Evolutionary conservation across 2,329 filamentous ascomycete genomes (phyloP), one percentile per base, ranked within the genome.

Genomic region (Fusarium sp.): DNA sequence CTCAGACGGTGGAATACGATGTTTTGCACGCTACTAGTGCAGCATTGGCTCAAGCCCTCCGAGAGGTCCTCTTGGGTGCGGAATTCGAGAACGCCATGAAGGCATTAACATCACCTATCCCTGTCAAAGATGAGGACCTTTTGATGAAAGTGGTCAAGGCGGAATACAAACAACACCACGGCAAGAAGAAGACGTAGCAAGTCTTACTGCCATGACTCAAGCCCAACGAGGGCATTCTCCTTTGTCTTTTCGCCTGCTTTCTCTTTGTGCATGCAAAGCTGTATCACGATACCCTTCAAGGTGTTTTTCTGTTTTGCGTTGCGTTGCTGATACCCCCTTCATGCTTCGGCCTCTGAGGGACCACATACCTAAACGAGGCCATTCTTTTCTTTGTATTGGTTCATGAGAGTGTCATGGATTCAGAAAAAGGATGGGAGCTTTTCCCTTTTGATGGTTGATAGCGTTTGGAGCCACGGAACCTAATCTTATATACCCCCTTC

Each of bases 21-120:
- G 88, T 98, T 39, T 85, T 99, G 56, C 96, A 99, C 81, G 95
- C 96, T 16, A 93, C 94, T 10, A 93, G 93, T 69, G 93, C 95
- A 7, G 95, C 96, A 4, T 87, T 99, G 33, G 95, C 98, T 52
- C 94, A 97, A 80, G 95, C 94, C 23, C 93, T 96, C 73, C 88
- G 94, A 41, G 94, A 97, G 70, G 94, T 97, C 57, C 86, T 99
- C 37, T 85, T 98, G 10, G 94, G 97, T 77, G 94, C 93, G 23
- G 96, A 99, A 80, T 99, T 98, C 81, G 96, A 99, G 81, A 97
- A 97, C 78, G 93, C 93, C 51, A 99, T 99, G 96, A 98, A 98
- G 84, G 93, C 95, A 12, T 86, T 99, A 70, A 98, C 96, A 35
- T 94, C 93, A 63, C 97, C 94, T 90, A 92, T 98, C 48, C 94